Percentiles rank a stretch among this genome's conserved stretches.
These are phyloP conservation scores for Pyrenochaeta sp. DNA, from an alignment of 2,329 filamentous ascomycete species.

Conservation along the genomic window DNA sequence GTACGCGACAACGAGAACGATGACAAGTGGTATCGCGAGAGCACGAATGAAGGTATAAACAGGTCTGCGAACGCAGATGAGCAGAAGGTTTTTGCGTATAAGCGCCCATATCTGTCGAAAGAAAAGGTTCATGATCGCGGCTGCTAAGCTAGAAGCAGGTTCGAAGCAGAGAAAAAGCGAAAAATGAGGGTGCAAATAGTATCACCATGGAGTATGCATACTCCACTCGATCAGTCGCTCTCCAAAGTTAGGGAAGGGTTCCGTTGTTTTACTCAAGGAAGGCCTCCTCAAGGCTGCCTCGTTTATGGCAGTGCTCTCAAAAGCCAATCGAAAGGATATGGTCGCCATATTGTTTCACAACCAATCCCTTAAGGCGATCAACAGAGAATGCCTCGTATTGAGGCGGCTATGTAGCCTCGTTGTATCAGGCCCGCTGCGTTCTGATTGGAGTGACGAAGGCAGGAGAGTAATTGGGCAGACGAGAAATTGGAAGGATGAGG, in stretches of 20 bases:
- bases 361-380: neutral
- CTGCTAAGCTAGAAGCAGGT: neutral
- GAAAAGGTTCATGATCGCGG: constrained; percentile 22
- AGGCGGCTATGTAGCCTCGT: neutral
- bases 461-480: neutral
- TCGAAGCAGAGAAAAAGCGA: neutral
- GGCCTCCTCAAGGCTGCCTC: neutral
- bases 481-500: constrained; percentile 2
- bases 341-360: neutral
- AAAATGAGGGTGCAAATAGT: neutral
- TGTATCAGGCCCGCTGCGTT: neutral
- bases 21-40: constrained; percentile 30
- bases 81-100: constrained; percentile 37
- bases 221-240: neutral
- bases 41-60: constrained; percentile 35
- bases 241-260: neutral
- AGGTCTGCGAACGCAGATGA: constrained; percentile 28
- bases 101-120: constrained; percentile 34
- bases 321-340: neutral
- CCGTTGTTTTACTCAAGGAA: neutral
- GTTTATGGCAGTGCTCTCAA: neutral
- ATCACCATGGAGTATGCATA: too few species aligned
- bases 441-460: neutral
- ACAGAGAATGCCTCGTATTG: neutral
- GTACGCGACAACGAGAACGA: constrained; percentile 31